Evolutionary conservation across 495 filamentous ascomycete species (phyloP).

Genomic region (Friedmanniomyces endolithicus): DNA sequence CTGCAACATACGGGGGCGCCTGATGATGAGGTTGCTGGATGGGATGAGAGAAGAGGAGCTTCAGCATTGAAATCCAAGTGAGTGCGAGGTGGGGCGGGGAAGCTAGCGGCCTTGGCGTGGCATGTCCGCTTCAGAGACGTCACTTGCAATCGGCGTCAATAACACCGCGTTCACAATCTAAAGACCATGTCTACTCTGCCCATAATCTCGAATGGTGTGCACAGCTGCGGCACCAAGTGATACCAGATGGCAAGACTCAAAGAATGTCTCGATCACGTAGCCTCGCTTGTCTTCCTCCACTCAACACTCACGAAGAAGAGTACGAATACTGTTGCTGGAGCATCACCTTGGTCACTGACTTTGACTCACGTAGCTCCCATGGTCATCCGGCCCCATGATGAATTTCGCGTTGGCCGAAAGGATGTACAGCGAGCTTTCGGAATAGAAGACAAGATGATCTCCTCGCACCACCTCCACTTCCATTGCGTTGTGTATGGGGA

Average conservation of each 20-base stretch:
- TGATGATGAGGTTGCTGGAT: background rate
- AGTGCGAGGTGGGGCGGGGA: background rate
- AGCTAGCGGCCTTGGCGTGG: background rate
- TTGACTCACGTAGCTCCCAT: no score
- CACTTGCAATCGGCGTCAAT: background rate
- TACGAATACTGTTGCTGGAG: no score
- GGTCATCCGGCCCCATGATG: conserved; percentile 1
- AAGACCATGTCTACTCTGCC: no score
- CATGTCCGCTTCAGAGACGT: background rate
- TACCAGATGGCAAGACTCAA: no score
- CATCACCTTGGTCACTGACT: no score
- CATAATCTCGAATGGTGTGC: no score
- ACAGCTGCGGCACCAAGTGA: no score
- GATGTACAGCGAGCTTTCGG: conserved; percentile 1
- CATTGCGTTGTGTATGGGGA: conserved; percentile 30
- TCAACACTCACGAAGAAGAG: no score
- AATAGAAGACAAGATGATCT: conserved; percentile 26
- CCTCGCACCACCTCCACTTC: conserved; percentile 31
- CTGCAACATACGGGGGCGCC: background rate
- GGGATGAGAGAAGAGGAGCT: background rate
- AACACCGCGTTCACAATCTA: background rate
- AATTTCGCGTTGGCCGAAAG: conserved; percentile 18
- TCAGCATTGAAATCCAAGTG: background rate
- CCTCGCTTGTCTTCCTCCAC: no score
- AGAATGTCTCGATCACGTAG: no score